Conservation (phyloP, 176 grass and related monocot genomes). For the Eragrostis nindensis region DNA sequence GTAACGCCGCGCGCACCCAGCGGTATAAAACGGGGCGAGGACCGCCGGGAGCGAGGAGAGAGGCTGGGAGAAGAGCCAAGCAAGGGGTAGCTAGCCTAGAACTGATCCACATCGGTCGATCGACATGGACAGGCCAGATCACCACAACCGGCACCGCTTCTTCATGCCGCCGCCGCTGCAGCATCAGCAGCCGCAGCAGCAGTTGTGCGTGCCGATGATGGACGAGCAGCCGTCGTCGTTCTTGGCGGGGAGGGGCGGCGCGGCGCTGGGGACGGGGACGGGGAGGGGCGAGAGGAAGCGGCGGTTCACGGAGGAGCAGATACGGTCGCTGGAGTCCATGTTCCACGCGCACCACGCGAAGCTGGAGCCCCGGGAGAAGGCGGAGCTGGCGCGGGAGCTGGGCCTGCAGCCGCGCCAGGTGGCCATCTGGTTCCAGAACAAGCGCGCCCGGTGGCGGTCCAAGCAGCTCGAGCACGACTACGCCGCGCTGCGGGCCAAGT, state of each 20-base stretch:
- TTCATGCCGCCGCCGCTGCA: slow-evolving; percentile 28
- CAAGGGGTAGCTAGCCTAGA: not conserved
- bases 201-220: slow-evolving; percentile 38
- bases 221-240: not conserved
- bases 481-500: slow-evolving; percentile 50
- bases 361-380: slow-evolving; percentile 89
- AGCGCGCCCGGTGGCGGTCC: slow-evolving; percentile 89
- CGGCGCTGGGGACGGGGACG: not conserved
- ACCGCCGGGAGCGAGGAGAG: not conserved
- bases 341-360: slow-evolving; percentile 82
- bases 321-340: slow-evolving; percentile 81
- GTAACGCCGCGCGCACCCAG: not conserved
- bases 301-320: slow-evolving; percentile 85
- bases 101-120: not conserved
- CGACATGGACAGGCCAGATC: slow-evolving; percentile 41
- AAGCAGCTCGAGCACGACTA: slow-evolving; percentile 97
- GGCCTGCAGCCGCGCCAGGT: slow-evolving; percentile 94
- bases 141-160: slow-evolving; percentile 36
- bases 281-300: slow-evolving; percentile 61
- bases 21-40: slow-evolving; percentile 27
- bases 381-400: slow-evolving; percentile 81
- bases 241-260: not conserved
- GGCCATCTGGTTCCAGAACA: slow-evolving; percentile 99
- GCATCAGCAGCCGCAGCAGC: slow-evolving; percentile 17
- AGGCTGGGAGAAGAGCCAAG: not conserved